Percentiles rank a stretch among this genome's conserved stretches.
Evolutionary conservation across 495 filamentous ascomycete genomes (phyloP).

Genomic region (Gamarada debralockiae): DNA sequence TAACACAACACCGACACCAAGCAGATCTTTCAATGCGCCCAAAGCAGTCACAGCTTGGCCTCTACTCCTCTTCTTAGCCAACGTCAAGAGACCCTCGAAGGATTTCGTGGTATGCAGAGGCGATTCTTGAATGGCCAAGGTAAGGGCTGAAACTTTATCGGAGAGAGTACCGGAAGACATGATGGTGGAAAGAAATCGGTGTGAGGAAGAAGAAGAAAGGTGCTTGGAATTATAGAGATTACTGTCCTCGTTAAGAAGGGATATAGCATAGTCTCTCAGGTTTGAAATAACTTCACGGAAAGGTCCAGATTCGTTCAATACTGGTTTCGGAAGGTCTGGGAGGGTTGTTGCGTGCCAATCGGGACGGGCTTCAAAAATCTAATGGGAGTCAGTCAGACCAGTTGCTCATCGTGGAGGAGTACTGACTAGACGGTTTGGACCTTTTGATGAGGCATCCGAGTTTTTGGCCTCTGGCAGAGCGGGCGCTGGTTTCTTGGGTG

Average conservation of each 20-base stretch:
- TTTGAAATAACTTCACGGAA: slow-evolving; percentile 60
- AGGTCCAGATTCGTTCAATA: slow-evolving; percentile 44
- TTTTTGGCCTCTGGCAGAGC: slow-evolving; percentile 7
- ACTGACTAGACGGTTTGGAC: slow-evolving; percentile 25
- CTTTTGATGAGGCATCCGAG: slow-evolving; percentile 18
- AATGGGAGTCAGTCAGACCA: slow-evolving; percentile 25
- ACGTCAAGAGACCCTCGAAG: slow-evolving; percentile 71
- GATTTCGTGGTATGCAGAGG: slow-evolving; percentile 88
- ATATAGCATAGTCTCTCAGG: slow-evolving; percentile 69
- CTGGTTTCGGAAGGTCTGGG: slow-evolving; percentile 45
- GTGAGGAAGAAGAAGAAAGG: slow-evolving; percentile 63
- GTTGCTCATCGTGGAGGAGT: not conserved
- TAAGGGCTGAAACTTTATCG: slow-evolving; percentile 94
- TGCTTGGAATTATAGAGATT: slow-evolving; percentile 52
- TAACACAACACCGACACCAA: slow-evolving; percentile 80
- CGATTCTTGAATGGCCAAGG: slow-evolving; percentile 90
- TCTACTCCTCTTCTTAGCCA: slow-evolving; percentile 86
- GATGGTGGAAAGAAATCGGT: slow-evolving; percentile 92
- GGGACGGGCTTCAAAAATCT: slow-evolving; percentile 73
- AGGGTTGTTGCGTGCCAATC: slow-evolving; percentile 79
- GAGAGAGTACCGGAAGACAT: slow-evolving; percentile 95
- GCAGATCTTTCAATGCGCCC: slow-evolving; percentile 86
- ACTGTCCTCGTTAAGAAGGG: slow-evolving; percentile 71
- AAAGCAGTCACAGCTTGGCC: slow-evolving; percentile 92
- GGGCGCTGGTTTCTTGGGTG: slow-evolving; percentile 19